Evolutionary conservation across 352 stramenopile genomes (phyloP).

Genomic region (Salisapilia sapeloensis): DNA sequence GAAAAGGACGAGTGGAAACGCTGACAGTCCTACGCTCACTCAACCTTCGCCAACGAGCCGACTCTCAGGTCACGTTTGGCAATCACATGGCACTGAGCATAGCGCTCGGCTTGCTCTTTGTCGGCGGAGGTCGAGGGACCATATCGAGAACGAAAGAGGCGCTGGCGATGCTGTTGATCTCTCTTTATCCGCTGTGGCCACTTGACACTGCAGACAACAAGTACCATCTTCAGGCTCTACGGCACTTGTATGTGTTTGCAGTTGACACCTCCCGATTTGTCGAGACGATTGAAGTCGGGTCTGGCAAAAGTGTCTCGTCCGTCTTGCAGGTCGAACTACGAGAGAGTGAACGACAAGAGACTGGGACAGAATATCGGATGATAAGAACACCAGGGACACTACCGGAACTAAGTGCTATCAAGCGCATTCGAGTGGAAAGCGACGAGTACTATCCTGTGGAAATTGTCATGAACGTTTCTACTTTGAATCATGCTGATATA

Average conservation of each 20-base stretch:
- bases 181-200: slow-evolving; percentile 90
- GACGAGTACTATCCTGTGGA: slow-evolving; percentile 49
- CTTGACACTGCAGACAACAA: slow-evolving; percentile 90
- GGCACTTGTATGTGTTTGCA: slow-evolving; percentile 85
- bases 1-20: slow-evolving; percentile 89
- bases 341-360: slow-evolving; percentile 2
- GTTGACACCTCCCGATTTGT: slow-evolving; percentile 53
- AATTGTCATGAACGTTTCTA: slow-evolving; percentile 14
- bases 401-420: slow-evolving; percentile 34
- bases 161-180: slow-evolving; percentile 88
- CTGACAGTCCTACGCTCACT: slow-evolving; percentile 84
- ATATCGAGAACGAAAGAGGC: slow-evolving; percentile 79
- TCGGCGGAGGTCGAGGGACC: slow-evolving; percentile 88
- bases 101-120: slow-evolving; percentile 92
- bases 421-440: slow-evolving; percentile 28
- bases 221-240: slow-evolving; percentile 72
- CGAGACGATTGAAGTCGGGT: slow-evolving; percentile 62
- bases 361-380: neutral
- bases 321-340: slow-evolving; percentile 22
- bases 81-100: slow-evolving; percentile 91
- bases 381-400: slow-evolving; percentile 11
- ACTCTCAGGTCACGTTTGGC: slow-evolving; percentile 84
- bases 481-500: slow-evolving; percentile 1
- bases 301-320: slow-evolving; percentile 22
- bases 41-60: slow-evolving; percentile 58